phyloP scores from a whole-genome alignment of 441 rosid species.

The Geranium incanum region DNA sequence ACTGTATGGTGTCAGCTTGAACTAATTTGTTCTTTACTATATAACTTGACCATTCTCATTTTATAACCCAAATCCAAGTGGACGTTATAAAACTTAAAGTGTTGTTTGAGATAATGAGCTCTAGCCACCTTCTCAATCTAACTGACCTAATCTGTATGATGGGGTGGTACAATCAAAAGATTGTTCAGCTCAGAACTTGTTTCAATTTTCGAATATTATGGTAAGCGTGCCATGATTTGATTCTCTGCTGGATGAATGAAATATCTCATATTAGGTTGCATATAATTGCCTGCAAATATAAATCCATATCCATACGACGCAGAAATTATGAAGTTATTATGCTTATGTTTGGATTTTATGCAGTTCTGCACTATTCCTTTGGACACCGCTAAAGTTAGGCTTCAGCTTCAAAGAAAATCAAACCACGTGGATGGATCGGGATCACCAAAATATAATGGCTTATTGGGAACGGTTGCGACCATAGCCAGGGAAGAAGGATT shows the following conservation, averaged over 20 bases:
- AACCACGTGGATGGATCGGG: conserved; percentile 34
- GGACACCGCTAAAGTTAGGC: conserved; percentile 71
- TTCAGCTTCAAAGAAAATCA: conserved; percentile 60
- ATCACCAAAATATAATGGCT: conserved; percentile 48
- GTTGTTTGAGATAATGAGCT: too few species aligned
- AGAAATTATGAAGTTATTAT: background rate
- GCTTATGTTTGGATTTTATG: background rate
- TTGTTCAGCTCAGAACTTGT: too few species aligned
- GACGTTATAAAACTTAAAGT: too few species aligned
- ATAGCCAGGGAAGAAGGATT: conserved; percentile 65
- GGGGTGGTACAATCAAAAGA: too few species aligned
- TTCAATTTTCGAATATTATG: background rate
- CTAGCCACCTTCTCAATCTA: too few species aligned
- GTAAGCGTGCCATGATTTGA: background rate
- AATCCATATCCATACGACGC: too few species aligned
- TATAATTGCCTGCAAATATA: background rate
- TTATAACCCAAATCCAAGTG: too few species aligned
- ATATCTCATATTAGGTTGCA: background rate
- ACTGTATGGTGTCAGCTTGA: too few species aligned
- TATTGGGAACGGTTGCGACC: conserved; percentile 43
- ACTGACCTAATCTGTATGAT: too few species aligned
- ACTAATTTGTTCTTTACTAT: too few species aligned
- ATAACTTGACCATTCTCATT: too few species aligned
- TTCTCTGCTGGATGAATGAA: background rate
- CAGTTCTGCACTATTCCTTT: conserved; percentile 62